Conservation (phyloP, 2,329 filamentous ascomycete species). For the Rachicladosporium sp. region DNA sequence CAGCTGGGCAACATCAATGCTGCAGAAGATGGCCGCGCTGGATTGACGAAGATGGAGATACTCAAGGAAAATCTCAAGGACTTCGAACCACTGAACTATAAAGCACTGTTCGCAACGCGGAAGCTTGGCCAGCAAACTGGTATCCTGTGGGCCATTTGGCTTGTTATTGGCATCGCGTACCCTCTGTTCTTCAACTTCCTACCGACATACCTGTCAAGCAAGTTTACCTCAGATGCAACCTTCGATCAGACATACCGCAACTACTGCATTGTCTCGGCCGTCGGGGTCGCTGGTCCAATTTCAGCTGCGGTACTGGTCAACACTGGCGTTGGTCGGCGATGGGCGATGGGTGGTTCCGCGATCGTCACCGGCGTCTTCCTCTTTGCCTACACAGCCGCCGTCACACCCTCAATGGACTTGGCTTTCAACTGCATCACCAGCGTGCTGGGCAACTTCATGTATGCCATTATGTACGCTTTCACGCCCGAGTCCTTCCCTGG, state of each 20-base stretch:
- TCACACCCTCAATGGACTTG: conserved; percentile 33
- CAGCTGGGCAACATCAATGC: conserved; percentile 18
- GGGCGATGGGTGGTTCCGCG: conserved; percentile 32
- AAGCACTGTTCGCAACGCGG: conserved; percentile 51
- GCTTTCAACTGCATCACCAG: conserved; percentile 40
- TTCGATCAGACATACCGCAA: conserved; percentile 54
- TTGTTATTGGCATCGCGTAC: conserved; percentile 48
- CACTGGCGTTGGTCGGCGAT: conserved; percentile 29
- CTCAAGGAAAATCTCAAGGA: conserved; percentile 3
- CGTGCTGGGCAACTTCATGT: conserved; percentile 41
- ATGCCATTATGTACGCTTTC: conserved; percentile 40
- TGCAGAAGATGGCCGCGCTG: conserved; percentile 15
- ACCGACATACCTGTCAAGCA: conserved; percentile 51
- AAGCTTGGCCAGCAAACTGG: conserved; percentile 48
- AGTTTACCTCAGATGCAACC: conserved; percentile 37
- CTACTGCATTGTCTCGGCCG: conserved; percentile 38
- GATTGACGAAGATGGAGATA: conserved; percentile 27
- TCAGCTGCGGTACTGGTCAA: conserved; percentile 58
- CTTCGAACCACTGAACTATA: conserved; percentile 38
- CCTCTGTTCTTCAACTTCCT: conserved; percentile 67
- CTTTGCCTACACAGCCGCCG: conserved; percentile 34
- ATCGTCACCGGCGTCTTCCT: conserved; percentile 32
- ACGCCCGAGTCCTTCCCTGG: conserved; percentile 41
- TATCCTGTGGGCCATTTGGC: conserved; percentile 58
- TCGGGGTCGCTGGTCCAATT: conserved; percentile 55